Base-by-base conservation (phyloP, 108 stramenopile species). In the Conticribra weissflogii region DNA sequence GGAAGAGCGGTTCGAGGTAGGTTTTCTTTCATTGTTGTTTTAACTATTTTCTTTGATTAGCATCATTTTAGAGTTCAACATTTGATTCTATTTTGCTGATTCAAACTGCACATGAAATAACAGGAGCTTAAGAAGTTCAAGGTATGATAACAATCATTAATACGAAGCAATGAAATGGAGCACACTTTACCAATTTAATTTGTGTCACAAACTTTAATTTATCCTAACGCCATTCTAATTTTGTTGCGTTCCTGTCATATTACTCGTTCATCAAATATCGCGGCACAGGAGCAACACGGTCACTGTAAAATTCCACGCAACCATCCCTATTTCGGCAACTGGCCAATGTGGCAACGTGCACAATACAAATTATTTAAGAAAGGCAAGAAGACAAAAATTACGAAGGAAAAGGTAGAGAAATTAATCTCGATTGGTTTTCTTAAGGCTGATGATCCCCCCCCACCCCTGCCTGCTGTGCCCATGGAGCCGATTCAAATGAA, bases 371-470 rank as follows among this genome's bases (percentile, higher is more conserved):
- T 79, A 1, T 87, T 67, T 23, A 65, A 32, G 32, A 47, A 65
- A 30, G 83, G 83, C 3, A 81, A 76, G 18, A 23, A 54, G 29
- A 62, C 74, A 4, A 83, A 74, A 60, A 68, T 84, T 9, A 84
- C 83, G 19, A 52, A 72, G 36, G 81, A 84, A 24, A 78, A 79
- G 56, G 69, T 83, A 19, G 74, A 78, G 0, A 74, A 72, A 45
- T 63, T 84, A 33, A 69, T 84, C n/a, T 54, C 57, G 14, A 72
- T 87, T 61, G 83, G 83, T 30, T 84, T 87, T 46, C 34, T 78
- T 12, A 52, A 66, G 30, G 31, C 41, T 18, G 34, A 59, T 33
- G 59, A 59, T 5, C 36, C 36, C 36, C 36, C 5, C 12, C 36
- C 5, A 12, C 36, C 36, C 5, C 36, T 9, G 36, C 36, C 36